Evolutionary conservation across 306 rosid genomes (phyloP).

Genomic region (Cicer cuneatum): DNA sequence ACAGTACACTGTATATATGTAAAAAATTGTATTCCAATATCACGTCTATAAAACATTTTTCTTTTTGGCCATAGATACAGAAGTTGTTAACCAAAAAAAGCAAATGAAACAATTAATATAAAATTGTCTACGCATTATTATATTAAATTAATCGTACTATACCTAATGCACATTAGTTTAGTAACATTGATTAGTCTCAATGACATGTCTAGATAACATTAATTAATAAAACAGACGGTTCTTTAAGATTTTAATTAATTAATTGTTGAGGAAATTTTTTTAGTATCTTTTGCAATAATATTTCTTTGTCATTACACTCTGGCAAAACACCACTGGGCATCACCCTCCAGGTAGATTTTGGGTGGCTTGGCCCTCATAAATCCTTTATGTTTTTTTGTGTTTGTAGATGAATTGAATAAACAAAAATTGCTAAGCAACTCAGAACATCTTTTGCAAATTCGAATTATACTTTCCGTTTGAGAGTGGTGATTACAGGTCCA

Average conservation of each 20-base stretch:
- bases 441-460: constrained; percentile 3
- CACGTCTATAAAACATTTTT: too few species aligned
- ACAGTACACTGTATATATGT: too few species aligned
- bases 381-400: constrained; percentile 28
- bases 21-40: too few species aligned
- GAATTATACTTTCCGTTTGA: constrained; percentile 32
- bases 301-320: constrained; percentile 43
- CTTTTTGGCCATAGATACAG: too few species aligned
- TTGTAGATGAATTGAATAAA: constrained; percentile 39
- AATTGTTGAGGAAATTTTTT: not conserved
- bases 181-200: constrained; percentile 35
- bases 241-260: constrained; percentile 13
- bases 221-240: constrained; percentile 35
- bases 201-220: constrained; percentile 57
- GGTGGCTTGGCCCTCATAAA: constrained; percentile 48
- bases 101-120: not conserved
- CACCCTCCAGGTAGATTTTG: constrained; percentile 37
- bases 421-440: constrained; percentile 5
- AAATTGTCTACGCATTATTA: constrained; percentile 28
- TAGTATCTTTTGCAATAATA: constrained; percentile 38
- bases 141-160: not conserved
- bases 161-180: constrained; percentile 51
- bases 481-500: constrained; percentile 2
- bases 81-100: too few species aligned
- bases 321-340: constrained; percentile 43